Base-by-base conservation (phyloP, 257 asterid species). In the Solanum dulcamara region DNA sequence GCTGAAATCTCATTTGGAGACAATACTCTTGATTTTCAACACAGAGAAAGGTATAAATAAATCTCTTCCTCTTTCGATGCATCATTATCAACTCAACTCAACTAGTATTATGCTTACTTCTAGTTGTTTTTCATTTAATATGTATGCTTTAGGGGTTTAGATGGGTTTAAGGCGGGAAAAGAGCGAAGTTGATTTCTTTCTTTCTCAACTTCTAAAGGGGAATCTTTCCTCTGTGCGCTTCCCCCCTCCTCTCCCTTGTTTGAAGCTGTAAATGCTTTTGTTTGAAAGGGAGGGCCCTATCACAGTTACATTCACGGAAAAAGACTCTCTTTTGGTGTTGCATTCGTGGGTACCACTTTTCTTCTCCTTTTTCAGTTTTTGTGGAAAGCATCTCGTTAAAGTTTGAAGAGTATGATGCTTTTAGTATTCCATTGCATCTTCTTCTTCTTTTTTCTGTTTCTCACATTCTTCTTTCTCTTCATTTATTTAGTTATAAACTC, bases 1-100 rank as follows among this genome's bases (percentile, higher is more conserved):
- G 53, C 53, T 83, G 94, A 89, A 68, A 87, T 88, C 59, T 90
- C 94, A 4, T 90, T 87, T 90, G 94, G 93, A 68, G 95, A 90
- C 53, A 89, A 87, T 81, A 74, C 79, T 87, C 87, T 85, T 89
- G 93, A 88, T 22, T 84, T 50, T 77, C 86, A 90, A 86, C 90
- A 48, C 46, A 83, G 87, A 75, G 92, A 85, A 83, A 89, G 93
- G 97, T 92, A 90, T 83, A 20, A 79, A 90, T 83, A 20, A 79
- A 10, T 53, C 81, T 42, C 81, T 26, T 44, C 81, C 35, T 13
- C 20, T 37, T 68, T 71, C 13, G n/a, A n/a, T n/a, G n/a, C n/a
- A n/a, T n/a, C n/a, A n/a, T n/a, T n/a, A n/a, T n/a, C n/a, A n/a
- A n/a, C n/a, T n/a, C n/a, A n/a, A 35, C 24, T 35, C 26, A 70